Percentiles rank a stretch among this genome's conserved stretches.
Conservation (phyloP, 495 filamentous ascomycete species). For the Rostrohypoxylon terebratum region DNA sequence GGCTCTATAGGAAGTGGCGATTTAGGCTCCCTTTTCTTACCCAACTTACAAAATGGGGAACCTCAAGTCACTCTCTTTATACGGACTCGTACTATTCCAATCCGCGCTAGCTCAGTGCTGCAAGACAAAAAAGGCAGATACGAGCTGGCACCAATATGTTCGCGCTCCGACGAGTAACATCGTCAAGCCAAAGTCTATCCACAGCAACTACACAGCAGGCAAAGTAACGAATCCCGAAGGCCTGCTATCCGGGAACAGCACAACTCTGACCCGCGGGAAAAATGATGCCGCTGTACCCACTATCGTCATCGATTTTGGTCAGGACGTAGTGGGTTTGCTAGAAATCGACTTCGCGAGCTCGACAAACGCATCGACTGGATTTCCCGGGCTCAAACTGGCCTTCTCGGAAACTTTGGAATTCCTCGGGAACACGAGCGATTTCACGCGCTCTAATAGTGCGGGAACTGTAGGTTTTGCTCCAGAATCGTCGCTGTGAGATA, state of each 20-base stretch:
- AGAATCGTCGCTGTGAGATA: not conserved
- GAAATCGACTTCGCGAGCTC: constrained; percentile 44
- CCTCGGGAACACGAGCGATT: constrained; percentile 57
- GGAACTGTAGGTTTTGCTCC: constrained; percentile 10
- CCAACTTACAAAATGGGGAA: not conserved
- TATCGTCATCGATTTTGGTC: constrained; percentile 60
- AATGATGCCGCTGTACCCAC: constrained; percentile 19
- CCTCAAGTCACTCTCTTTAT: not conserved
- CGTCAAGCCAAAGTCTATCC: constrained; percentile 32
- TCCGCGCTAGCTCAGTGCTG: not conserved
- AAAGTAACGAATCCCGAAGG: constrained; percentile 50
- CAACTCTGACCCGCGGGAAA: constrained; percentile 41
- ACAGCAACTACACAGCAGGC: constrained; percentile 36
- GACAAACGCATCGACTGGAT: constrained; percentile 31
- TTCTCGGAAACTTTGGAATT: constrained; percentile 61
- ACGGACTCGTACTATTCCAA: constrained; percentile 3
- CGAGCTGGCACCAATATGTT: constrained; percentile 45
- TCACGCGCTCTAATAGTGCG: constrained; percentile 58
- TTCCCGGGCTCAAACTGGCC: constrained; percentile 57
- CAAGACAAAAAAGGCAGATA: constrained; percentile 15
- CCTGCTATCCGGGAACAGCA: constrained; percentile 44
- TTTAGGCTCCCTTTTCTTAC: not conserved
- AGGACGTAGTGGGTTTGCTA: constrained; percentile 56
- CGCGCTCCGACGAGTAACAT: constrained; percentile 28
- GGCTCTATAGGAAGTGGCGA: not conserved